Conservation (phyloP, 208 protist genomes). For the Endotrypanum monterogeii region DNA sequence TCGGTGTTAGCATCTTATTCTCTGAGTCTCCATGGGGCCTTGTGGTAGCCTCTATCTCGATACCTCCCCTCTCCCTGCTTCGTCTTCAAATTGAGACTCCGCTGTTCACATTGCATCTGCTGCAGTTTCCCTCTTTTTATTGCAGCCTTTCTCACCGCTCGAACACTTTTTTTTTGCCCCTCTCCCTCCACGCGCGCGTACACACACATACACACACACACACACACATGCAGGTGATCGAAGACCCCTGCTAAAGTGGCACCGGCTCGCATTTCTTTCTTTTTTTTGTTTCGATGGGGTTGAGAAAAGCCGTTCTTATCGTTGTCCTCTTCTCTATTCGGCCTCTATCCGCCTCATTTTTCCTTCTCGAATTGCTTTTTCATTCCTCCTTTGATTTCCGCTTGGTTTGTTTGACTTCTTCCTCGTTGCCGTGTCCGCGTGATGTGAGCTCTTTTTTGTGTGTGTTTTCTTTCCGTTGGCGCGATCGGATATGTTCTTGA, state of each 20-base stretch:
- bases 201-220: neutral
- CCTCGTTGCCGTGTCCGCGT: too few relatives aligned
- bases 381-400: too few relatives aligned
- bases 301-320: too few relatives aligned
- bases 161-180: neutral
- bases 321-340: too few relatives aligned
- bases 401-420: too few relatives aligned
- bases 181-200: neutral
- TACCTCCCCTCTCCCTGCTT: neutral
- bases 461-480: too few relatives aligned
- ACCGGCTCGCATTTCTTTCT: neutral
- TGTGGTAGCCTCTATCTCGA: neutral
- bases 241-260: neutral
- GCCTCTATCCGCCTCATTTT: too few relatives aligned
- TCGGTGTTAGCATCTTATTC: neutral
- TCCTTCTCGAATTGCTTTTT: neutral
- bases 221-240: neutral
- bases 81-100: neutral
- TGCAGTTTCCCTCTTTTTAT: neutral
- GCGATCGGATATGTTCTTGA: too few relatives aligned
- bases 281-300: neutral
- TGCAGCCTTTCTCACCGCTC: neutral
- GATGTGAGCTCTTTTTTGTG: too few relatives aligned
- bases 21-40: neutral
- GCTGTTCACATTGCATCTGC: neutral